Conservation (phyloP, 176 grass and related monocot species). For the Cymbopogon citratus region DNA sequence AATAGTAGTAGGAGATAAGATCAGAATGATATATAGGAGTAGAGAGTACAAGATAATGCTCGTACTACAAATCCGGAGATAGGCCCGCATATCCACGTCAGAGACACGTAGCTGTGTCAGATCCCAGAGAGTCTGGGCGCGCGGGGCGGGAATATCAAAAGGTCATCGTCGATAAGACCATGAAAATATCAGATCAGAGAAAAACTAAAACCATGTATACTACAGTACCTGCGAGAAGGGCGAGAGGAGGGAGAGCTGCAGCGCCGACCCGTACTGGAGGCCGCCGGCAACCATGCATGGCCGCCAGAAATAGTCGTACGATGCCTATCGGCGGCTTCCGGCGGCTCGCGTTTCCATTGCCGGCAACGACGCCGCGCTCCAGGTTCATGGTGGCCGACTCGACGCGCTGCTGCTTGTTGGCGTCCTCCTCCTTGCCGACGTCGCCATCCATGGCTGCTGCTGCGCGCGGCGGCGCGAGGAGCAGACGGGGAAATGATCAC, state of each 20-base stretch:
- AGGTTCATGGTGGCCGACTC: not conserved
- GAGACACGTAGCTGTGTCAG: constrained; percentile 56
- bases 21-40: not conserved
- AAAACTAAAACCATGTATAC: not conserved
- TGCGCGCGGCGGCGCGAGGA: not conserved
- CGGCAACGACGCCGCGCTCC: constrained; percentile 6
- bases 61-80: constrained; percentile 49
- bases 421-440: not conserved
- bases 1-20: not conserved
- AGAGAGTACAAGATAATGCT: not conserved
- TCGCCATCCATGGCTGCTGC: constrained; percentile 14
- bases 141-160: not conserved
- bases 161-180: not conserved
- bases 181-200: too few relatives aligned
- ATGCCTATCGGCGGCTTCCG: not conserved
- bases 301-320: constrained; percentile 50
- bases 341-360: not conserved
- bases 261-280: constrained; percentile 90
- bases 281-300: constrained; percentile 77
- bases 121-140: constrained; percentile 48
- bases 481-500: too few relatives aligned
- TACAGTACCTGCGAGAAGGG: constrained; percentile 37
- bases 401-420: not conserved
- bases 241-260: constrained; percentile 69
- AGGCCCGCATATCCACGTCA: constrained; percentile 78